Percentiles rank a stretch among this genome's conserved stretches.
Conservation (phyloP, 1,139 yeast genomes). For the Saccharomyces hybrid region DNA sequence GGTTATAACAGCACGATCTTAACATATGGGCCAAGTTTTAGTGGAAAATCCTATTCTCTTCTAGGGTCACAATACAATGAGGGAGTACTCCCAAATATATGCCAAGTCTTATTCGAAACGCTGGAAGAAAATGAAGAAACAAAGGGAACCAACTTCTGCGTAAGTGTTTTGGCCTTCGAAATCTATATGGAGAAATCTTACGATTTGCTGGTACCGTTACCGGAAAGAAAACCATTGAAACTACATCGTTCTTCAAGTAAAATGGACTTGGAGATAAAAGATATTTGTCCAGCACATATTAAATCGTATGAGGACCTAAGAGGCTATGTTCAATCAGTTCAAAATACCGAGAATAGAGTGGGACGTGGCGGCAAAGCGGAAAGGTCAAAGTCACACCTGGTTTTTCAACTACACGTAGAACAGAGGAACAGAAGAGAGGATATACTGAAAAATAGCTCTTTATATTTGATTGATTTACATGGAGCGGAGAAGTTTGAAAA, state of each 20-base stretch:
- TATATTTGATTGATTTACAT: slow-evolving; percentile 78
- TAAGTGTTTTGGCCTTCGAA: slow-evolving; percentile 71
- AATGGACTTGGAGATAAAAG: slow-evolving; percentile 26
- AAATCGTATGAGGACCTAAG: slow-evolving; percentile 9
- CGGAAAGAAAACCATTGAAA: slow-evolving; percentile 10
- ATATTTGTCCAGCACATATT: slow-evolving; percentile 13
- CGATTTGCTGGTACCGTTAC: slow-evolving; percentile 43
- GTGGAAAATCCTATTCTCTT: slow-evolving; percentile 85
- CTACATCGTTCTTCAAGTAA: slow-evolving; percentile 11
- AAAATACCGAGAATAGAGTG: slow-evolving; percentile 32
- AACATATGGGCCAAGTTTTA: slow-evolving; percentile 86
- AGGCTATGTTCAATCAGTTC: not conserved
- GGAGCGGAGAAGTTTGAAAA: slow-evolving; percentile 85
- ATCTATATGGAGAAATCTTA: slow-evolving; percentile 71
- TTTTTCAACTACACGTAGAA: slow-evolving; percentile 57
- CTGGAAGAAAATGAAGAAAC: slow-evolving; percentile 39
- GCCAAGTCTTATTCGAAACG: slow-evolving; percentile 54
- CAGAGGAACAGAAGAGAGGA: slow-evolving; percentile 46
- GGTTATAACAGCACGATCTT: slow-evolving; percentile 77
- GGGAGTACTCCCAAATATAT: slow-evolving; percentile 66
- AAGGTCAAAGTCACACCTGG: slow-evolving; percentile 77
- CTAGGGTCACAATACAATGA: slow-evolving; percentile 47
- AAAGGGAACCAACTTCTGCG: slow-evolving; percentile 41
- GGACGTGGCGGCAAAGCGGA: slow-evolving; percentile 54
- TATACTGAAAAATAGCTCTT: slow-evolving; percentile 18